Percentiles rank a stretch among this genome's conserved stretches.
Conservation (phyloP, 2,329 filamentous ascomycete species). For the Fulvia fulva region DNA sequence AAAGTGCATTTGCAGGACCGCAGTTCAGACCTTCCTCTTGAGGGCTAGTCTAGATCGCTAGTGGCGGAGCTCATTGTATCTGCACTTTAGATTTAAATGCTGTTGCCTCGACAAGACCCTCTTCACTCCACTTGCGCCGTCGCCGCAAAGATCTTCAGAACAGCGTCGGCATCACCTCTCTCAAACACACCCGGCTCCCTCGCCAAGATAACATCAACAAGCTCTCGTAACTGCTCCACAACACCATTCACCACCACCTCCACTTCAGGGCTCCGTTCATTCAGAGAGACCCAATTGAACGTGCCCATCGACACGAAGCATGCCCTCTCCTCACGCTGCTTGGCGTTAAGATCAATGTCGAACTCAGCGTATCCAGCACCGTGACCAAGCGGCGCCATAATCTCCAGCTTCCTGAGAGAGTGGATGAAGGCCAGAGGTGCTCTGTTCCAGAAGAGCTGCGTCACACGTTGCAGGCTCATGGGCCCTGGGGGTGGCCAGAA, state of each 20-base stretch:
- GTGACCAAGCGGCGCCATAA: neutral
- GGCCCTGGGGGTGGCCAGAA: neutral
- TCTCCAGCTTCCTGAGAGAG: neutral
- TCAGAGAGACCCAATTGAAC: neutral
- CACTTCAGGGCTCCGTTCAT: neutral
- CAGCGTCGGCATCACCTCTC: neutral
- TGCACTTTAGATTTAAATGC: no score
- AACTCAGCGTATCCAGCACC: neutral
- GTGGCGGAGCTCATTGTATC: no score
- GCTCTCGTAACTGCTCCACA: neutral
- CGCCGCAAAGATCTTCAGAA: neutral
- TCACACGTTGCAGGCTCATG: neutral
- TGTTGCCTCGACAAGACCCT: no score
- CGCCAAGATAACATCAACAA: neutral
- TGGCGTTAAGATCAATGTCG: neutral
- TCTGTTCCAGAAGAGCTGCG: neutral
- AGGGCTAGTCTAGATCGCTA: no score
- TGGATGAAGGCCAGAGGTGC: neutral
- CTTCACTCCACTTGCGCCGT: no score
- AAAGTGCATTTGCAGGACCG: no score
- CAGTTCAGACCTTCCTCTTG: no score
- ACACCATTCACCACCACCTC: neutral
- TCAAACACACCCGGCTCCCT: neutral
- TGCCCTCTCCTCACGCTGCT: neutral
- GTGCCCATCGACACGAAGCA: neutral